phyloP scores from a whole-genome alignment of 164 flowering plant species.

The Kalanchoe fedtschenkoi region DNA sequence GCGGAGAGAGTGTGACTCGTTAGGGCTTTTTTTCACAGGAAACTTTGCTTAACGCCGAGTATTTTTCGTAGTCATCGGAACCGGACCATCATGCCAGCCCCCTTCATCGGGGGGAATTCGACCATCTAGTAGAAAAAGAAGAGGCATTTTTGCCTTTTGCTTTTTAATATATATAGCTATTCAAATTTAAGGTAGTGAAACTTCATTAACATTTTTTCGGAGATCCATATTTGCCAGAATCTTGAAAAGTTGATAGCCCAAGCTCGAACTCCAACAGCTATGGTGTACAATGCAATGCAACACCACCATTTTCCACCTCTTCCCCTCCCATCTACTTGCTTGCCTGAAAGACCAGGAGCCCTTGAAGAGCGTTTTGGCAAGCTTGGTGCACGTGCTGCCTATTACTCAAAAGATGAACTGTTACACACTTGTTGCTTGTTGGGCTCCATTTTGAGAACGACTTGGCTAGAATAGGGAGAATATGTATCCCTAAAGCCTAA shows the following conservation, averaged over 20 bases:
- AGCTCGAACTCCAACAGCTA: slow-evolving; percentile 50
- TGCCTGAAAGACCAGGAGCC: slow-evolving; percentile 22
- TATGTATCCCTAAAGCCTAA: no score
- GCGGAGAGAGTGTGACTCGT: no score
- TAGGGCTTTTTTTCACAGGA: no score
- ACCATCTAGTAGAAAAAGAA: slow-evolving; percentile 66
- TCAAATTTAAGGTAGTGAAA: slow-evolving; percentile 53
- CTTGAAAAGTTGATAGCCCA: slow-evolving; percentile 50
- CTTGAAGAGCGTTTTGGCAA: slow-evolving; percentile 23
- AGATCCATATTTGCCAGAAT: slow-evolving; percentile 69
- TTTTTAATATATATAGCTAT: slow-evolving; percentile 86
- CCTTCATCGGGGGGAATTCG: slow-evolving; percentile 51
- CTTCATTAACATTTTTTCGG: slow-evolving; percentile 48
- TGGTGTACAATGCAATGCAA: slow-evolving; percentile 64
- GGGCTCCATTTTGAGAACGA: no score
- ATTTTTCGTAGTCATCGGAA: no score
- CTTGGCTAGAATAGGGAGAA: no score
- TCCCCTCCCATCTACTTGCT: slow-evolving; percentile 42
- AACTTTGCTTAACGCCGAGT: no score
- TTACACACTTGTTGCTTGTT: slow-evolving; percentile 58
- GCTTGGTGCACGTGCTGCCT: slow-evolving; percentile 21
- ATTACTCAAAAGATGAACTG: slow-evolving; percentile 36
- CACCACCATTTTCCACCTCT: slow-evolving; percentile 61
- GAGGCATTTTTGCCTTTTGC: slow-evolving; percentile 94
- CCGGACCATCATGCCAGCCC: slow-evolving; percentile 26